Conservation (phyloP, 1,284 basidiomycete genomes). For the Apiotrichum brassicae region DNA sequence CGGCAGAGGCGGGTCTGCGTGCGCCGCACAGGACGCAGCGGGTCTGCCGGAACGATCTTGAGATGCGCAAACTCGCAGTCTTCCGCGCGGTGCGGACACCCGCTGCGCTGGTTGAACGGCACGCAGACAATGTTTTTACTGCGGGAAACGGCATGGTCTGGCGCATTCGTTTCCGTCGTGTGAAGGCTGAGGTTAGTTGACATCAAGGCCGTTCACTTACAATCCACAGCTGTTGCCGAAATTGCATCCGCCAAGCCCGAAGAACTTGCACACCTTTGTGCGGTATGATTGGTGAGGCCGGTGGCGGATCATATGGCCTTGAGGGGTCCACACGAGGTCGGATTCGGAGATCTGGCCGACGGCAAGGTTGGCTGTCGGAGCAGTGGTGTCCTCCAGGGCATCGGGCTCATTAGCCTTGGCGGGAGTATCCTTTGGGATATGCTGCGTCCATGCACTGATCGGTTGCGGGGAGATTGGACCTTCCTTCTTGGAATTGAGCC, state of each 20-base stretch:
- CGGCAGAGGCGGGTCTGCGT: constrained; percentile 32
- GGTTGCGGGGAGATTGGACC: no score
- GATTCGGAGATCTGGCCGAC: background rate
- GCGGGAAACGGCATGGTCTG: no score
- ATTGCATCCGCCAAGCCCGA: constrained; percentile 36
- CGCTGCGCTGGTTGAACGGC: constrained; percentile 41
- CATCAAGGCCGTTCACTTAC: no score
- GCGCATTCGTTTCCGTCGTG: background rate
- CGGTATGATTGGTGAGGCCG: constrained; percentile 1
- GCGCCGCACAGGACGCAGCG: constrained; percentile 32
- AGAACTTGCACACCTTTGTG: constrained; percentile 39
- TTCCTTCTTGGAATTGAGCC: no score
- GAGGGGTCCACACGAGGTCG: constrained; percentile 37
- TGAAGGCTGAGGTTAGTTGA: constrained; percentile 16
- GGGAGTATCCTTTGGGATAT: background rate
- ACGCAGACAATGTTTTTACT: constrained; percentile 28
- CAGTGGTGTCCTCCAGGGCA: background rate
- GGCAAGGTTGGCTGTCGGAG: constrained; percentile 3
- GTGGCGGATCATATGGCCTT: constrained; percentile 25
- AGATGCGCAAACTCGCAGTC: constrained; percentile 39
- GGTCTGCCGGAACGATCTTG: constrained; percentile 28
- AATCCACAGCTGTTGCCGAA: constrained; percentile 42
- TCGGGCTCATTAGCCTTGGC: background rate
- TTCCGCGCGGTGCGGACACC: constrained; percentile 32
- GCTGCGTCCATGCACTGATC: no score